Evolutionary conservation across 352 stramenopile species (phyloP), one percentile per base, ranked within the genome.

Genomic region (Phytopythium litorale): DNA sequence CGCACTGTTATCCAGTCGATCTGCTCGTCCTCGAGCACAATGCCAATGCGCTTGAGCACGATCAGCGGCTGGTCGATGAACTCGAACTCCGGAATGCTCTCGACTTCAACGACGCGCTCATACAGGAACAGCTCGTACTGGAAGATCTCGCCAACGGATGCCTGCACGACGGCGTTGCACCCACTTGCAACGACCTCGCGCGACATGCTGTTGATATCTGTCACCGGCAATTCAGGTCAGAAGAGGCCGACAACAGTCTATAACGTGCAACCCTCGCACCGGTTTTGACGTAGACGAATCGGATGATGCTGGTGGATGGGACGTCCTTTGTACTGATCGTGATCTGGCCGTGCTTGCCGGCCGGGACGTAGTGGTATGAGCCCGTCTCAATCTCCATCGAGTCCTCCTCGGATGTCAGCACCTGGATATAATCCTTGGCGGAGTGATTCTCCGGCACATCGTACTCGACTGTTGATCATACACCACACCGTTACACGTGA

Each of bases 51-150:
- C 64, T 95, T 95, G 7, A 95, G 69, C 32, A 92, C 79, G 60
- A 95, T 93, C 40, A 91, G 70, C 7, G 86, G 86, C 66, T 95
- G 86, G 55, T 95, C 86, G 45, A 93, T 83, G 57, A 93, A 93
- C 65, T 95, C 86, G 37, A 92, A 95, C 67, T 95, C 84, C 0
- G 84, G 76, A 21, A 93, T 88, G 58, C 82, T 93, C 63, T 95
- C 86, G 38, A 95, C 86, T 57, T 95, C 86, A n/a, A 95, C 84
- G 6, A 95, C 84, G 8, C 86, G 86, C 45, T 95, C 83, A 58
- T 95, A 95, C 57, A 95, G 65, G 62, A 86, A 95, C 62, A 95
- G 62, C 57, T 95, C 86, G 62, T 93, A 95, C 74, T 95, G 86
- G 67, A 95, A 93, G 33, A 95, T 92, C 67, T 95, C 86, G 8